Evolutionary conservation across 2,329 filamentous ascomycete species (phyloP).

Genomic region (Pseudogymnoascus sp.): DNA sequence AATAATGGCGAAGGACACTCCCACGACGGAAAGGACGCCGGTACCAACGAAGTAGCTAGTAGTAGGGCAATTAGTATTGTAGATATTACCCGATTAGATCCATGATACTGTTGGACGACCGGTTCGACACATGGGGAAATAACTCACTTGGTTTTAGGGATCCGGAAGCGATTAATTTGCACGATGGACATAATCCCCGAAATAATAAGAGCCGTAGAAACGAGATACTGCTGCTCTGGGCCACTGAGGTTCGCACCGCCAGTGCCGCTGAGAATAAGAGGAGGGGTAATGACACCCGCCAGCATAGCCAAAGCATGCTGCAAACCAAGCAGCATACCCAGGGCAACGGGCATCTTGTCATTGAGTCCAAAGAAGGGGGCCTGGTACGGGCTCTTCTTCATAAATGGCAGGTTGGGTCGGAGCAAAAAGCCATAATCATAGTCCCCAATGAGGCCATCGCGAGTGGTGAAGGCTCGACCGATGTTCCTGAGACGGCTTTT

Average conservation of each 20-base stretch:
- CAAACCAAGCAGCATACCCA: conserved; percentile 67
- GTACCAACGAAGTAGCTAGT: conserved; percentile 71
- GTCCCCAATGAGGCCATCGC: background rate
- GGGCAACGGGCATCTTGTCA: conserved; percentile 65
- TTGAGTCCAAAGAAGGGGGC: conserved; percentile 80
- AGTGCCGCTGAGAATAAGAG: conserved; percentile 58
- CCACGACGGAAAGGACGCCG: conserved; percentile 71
- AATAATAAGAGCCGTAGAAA: conserved; percentile 71
- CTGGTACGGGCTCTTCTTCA: conserved; percentile 49
- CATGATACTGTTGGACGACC: no score
- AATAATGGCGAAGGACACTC: conserved; percentile 70
- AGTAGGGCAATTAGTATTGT: conserved; percentile 30
- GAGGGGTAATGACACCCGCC: conserved; percentile 67
- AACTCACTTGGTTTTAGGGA: background rate
- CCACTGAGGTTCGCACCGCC: conserved; percentile 42
- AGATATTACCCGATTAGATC: no score
- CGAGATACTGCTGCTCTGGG: conserved; percentile 63
- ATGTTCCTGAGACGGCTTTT: conserved; percentile 2
- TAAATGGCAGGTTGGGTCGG: conserved; percentile 67
- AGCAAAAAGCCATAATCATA: conserved; percentile 69
- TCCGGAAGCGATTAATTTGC: conserved; percentile 65
- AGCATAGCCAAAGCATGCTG: conserved; percentile 75
- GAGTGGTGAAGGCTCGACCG: background rate
- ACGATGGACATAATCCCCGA: conserved; percentile 66
- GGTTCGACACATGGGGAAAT: background rate